phyloP scores from a whole-genome alignment of 2,329 filamentous ascomycete species.

The Emmonsia crescens region DNA sequence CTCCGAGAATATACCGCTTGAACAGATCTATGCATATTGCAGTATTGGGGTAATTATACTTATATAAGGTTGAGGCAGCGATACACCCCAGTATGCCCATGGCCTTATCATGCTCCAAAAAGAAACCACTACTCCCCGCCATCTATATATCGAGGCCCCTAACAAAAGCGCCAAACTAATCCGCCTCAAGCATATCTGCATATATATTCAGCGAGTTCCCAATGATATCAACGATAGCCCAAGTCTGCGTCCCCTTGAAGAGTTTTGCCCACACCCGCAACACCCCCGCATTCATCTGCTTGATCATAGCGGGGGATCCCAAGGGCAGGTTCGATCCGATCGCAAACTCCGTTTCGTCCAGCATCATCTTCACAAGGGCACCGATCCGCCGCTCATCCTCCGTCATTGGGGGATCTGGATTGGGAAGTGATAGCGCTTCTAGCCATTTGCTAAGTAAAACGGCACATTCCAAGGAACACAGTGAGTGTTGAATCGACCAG shows the following conservation, averaged over 20 bases:
- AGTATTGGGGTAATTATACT: not conserved
- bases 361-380: slow-evolving; percentile 29
- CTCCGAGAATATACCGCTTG: not conserved
- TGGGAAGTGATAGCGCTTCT: slow-evolving; percentile 21
- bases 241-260: slow-evolving; percentile 32
- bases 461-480: slow-evolving; percentile 31
- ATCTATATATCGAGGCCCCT: not conserved
- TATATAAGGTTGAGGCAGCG: not conserved
- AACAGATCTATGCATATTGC: not conserved
- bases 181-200: slow-evolving; percentile 29
- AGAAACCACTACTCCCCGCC: not conserved
- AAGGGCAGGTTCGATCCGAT: not conserved
- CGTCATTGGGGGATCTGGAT: slow-evolving; percentile 25
- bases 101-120: not conserved
- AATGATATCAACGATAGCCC: slow-evolving; percentile 35
- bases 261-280: slow-evolving; percentile 34
- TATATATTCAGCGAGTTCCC: slow-evolving; percentile 30
- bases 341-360: slow-evolving; percentile 21
- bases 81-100: not conserved
- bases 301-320: slow-evolving; percentile 22
- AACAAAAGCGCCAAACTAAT: not conserved
- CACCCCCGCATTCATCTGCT: slow-evolving; percentile 30
- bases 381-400: slow-evolving; percentile 31
- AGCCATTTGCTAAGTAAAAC: slow-evolving; percentile 33
- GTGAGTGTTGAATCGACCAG: slow-evolving; percentile 32